A percentile compares a stretch with the other conserved stretches of the same genome.
These are phyloP conservation scores for Alternaria sp. DNA, from an alignment of 2,329 filamentous ascomycete genomes.

Conservation along the genomic window DNA sequence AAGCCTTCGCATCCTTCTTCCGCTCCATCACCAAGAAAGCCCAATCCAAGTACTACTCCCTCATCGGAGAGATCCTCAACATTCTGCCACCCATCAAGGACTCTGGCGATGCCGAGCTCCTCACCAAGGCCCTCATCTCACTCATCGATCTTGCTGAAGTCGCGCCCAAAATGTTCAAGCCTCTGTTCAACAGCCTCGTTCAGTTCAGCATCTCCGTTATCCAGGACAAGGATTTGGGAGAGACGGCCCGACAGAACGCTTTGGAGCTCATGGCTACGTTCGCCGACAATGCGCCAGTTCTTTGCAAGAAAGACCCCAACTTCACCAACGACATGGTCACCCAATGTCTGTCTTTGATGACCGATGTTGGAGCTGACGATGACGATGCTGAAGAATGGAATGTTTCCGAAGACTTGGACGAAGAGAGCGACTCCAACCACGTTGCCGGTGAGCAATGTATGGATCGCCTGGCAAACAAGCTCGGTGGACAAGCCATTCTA, in stretches of 20 bases:
- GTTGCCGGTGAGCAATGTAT: constrained; percentile 98
- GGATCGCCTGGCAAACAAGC: constrained; percentile 96
- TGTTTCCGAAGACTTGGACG: constrained; percentile 90
- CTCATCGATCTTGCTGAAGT: constrained; percentile 94
- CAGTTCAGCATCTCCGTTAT: constrained; percentile 93
- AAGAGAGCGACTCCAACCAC: constrained; percentile 96
- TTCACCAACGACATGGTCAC: constrained; percentile 98
- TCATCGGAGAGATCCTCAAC: constrained; percentile 92
- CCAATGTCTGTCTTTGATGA: constrained; percentile 97
- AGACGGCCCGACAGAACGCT: constrained; percentile 90
- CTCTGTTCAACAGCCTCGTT: constrained; percentile 89
- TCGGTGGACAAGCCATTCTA: constrained; percentile 91
- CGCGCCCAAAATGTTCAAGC: constrained; percentile 97
- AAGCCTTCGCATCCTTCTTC: constrained; percentile 97
- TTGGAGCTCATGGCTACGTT: constrained; percentile 98
- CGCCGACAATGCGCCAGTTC: constrained; percentile 89
- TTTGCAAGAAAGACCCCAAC: constrained; percentile 92
- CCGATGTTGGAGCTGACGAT: constrained; percentile 91
- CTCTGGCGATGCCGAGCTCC: constrained; percentile 84
- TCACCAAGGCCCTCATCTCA: constrained; percentile 87
- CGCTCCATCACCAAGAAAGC: constrained; percentile 86
- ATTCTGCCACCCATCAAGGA: constrained; percentile 95
- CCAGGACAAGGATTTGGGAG: constrained; percentile 92
- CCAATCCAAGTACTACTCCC: constrained; percentile 84
- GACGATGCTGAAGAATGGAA: constrained; percentile 97